These are phyloP conservation scores for Fusarium avenaceum DNA, from an alignment of 2,329 filamentous ascomycete species.

Conservation along the genomic window DNA sequence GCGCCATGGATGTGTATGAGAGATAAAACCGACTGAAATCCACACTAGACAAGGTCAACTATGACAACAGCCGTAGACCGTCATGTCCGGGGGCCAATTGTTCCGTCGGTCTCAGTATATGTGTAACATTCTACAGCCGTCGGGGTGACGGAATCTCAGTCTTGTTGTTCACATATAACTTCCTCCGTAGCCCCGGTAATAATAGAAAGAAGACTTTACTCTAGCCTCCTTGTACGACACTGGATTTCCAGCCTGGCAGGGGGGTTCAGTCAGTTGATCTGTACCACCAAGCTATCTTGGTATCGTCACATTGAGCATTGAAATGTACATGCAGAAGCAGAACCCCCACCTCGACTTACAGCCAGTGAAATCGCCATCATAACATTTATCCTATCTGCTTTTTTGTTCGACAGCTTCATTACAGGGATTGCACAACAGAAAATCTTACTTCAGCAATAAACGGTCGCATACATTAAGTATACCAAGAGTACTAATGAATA, in stretches of 20 bases:
- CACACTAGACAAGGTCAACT: background rate
- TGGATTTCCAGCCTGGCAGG: conserved; percentile 27
- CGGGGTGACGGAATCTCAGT: background rate
- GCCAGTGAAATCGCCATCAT: background rate
- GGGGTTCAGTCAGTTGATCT: conserved; percentile 37
- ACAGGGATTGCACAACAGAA: no score
- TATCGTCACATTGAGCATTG: background rate
- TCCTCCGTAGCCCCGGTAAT: conserved; percentile 1
- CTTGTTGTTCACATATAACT: background rate
- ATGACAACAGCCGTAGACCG: conserved; percentile 23
- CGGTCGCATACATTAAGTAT: no score
- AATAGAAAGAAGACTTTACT: background rate
- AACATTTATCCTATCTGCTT: background rate
- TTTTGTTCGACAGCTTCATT: no score
- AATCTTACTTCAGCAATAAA: no score
- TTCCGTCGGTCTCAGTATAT: background rate
- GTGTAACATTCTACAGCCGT: background rate
- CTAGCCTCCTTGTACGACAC: background rate
- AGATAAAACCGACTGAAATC: conserved; percentile 12
- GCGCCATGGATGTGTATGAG: conserved; percentile 7
- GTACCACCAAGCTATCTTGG: conserved; percentile 1
- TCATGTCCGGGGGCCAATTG: conserved; percentile 6
- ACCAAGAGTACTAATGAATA: no score
- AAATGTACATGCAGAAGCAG: background rate
- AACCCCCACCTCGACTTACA: background rate